phyloP scores from a whole-genome alignment of 805 yeast species.

The Kluyveromyces aestuarii region DNA sequence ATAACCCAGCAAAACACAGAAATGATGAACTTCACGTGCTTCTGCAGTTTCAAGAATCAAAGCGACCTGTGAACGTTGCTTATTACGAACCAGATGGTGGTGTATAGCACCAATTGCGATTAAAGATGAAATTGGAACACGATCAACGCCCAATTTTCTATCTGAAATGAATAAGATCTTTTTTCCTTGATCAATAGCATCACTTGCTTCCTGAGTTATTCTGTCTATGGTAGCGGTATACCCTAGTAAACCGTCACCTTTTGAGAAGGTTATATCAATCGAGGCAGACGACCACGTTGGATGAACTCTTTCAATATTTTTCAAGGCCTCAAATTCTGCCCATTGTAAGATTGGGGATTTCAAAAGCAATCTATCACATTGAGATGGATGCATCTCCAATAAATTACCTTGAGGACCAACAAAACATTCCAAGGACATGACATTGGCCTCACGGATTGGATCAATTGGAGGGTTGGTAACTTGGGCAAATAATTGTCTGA shows the following conservation, averaged over 20 bases:
- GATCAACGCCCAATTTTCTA: slow-evolving; percentile 45
- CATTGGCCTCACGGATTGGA: slow-evolving; percentile 93
- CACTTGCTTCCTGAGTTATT: slow-evolving; percentile 78
- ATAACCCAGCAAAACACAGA: slow-evolving; percentile 88
- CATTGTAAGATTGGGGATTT: slow-evolving; percentile 74
- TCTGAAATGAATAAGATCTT: slow-evolving; percentile 76
- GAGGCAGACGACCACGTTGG: slow-evolving; percentile 79
- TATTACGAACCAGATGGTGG: slow-evolving; percentile 90
- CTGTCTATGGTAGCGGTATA: slow-evolving; percentile 78
- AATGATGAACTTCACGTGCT: slow-evolving; percentile 95
- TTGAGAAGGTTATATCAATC: slow-evolving; percentile 84
- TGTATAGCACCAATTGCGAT: slow-evolving; percentile 96
- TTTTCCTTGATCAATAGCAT: slow-evolving; percentile 67
- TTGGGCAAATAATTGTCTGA: slow-evolving; percentile 94
- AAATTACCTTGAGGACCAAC: slow-evolving; percentile 98
- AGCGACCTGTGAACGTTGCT: slow-evolving; percentile 93
- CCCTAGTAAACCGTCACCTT: slow-evolving; percentile 76
- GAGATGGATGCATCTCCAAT: slow-evolving; percentile 83
- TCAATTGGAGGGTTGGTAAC: slow-evolving; percentile 98
- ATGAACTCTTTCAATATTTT: slow-evolving; percentile 60
- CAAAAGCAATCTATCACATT: slow-evolving; percentile 80
- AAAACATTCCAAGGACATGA: slow-evolving; percentile 94
- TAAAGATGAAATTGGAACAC: slow-evolving; percentile 77
- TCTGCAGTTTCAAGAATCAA: slow-evolving; percentile 88
- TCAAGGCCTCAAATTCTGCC: slow-evolving; percentile 65